Percentiles rank a stretch among this genome's conserved stretches.
phyloP scores from a whole-genome alignment of 345 rosid genomes.

The Euphorbia pulcherrima region DNA sequence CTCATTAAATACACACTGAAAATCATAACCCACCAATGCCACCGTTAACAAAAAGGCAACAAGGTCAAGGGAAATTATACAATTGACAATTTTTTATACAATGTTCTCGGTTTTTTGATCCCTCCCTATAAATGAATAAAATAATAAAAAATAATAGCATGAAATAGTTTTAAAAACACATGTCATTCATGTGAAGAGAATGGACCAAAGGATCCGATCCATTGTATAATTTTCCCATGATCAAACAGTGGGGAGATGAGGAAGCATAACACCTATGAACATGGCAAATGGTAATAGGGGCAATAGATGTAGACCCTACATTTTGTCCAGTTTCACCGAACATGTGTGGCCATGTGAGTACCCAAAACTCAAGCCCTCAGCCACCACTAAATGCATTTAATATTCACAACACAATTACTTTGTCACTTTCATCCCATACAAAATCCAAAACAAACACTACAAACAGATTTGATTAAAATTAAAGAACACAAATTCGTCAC shows the following conservation, averaged over 20 bases:
- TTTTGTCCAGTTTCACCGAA: not conserved
- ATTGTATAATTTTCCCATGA: too few species aligned
- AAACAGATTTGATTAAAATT: not conserved
- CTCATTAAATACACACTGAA: not conserved
- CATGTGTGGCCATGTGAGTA: constrained; percentile 16
- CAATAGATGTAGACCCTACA: not conserved
- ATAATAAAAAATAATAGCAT: too few species aligned
- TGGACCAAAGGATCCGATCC: too few species aligned
- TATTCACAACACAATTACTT: not conserved
- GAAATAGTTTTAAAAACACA: too few species aligned
- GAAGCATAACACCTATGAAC: not conserved
- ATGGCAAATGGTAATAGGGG: not conserved
- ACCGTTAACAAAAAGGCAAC: too few species aligned
- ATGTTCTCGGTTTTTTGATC: too few species aligned
- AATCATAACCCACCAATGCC: too few species aligned
- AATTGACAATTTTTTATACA: too few species aligned
- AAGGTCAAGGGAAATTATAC: too few species aligned
- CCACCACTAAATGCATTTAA: not conserved
- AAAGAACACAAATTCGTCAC: constrained; percentile 1
- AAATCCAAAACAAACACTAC: not conserved
- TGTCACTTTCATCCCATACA: constrained; percentile 3
- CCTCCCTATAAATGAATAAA: too few species aligned
- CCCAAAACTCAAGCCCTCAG: not conserved
- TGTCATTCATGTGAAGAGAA: too few species aligned
- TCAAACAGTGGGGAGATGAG: not conserved